These are phyloP conservation scores for Nothopassalora personata DNA, from an alignment of 2,329 filamentous ascomycete species.

Conservation along the genomic window DNA sequence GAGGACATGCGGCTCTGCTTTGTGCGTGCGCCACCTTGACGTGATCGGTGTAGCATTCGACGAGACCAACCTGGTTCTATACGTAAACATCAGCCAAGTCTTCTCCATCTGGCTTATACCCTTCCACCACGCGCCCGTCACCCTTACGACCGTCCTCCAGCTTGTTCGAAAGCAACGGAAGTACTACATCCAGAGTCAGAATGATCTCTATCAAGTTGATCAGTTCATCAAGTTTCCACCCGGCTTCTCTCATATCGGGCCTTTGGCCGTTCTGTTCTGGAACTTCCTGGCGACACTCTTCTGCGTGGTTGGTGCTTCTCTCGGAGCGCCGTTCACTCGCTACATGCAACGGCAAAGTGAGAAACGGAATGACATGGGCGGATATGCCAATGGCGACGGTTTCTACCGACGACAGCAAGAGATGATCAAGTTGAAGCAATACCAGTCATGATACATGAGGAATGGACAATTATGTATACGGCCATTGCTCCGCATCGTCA, in stretches of 20 bases:
- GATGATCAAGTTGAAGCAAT: neutral
- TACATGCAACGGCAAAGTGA: slow-evolving; percentile 6
- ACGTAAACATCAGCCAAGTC: slow-evolving; percentile 66
- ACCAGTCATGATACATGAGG: neutral
- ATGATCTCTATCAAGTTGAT: slow-evolving; percentile 74
- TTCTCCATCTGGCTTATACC: slow-evolving; percentile 76
- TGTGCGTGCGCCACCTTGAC: neutral
- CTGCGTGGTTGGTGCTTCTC: slow-evolving; percentile 56
- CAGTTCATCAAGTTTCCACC: slow-evolving; percentile 71
- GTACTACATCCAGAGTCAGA: slow-evolving; percentile 71
- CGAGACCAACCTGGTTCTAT: slow-evolving; percentile 59
- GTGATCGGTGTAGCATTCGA: slow-evolving; percentile 57
- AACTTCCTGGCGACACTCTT: slow-evolving; percentile 61
- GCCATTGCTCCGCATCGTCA: neutral
- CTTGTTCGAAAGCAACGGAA: slow-evolving; percentile 31
- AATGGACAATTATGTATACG: neutral
- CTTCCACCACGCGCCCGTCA: slow-evolving; percentile 56
- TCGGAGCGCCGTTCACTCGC: slow-evolving; percentile 46
- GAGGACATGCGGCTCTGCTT: slow-evolving; percentile 2
- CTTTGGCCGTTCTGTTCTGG: slow-evolving; percentile 51
- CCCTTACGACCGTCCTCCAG: slow-evolving; percentile 31
- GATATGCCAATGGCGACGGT: neutral
- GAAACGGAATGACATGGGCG: slow-evolving; percentile 1
- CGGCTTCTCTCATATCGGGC: slow-evolving; percentile 34
- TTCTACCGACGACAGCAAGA: neutral